phyloP scores from a whole-genome alignment of 345 rosid species.

The Linum lewisii region DNA sequence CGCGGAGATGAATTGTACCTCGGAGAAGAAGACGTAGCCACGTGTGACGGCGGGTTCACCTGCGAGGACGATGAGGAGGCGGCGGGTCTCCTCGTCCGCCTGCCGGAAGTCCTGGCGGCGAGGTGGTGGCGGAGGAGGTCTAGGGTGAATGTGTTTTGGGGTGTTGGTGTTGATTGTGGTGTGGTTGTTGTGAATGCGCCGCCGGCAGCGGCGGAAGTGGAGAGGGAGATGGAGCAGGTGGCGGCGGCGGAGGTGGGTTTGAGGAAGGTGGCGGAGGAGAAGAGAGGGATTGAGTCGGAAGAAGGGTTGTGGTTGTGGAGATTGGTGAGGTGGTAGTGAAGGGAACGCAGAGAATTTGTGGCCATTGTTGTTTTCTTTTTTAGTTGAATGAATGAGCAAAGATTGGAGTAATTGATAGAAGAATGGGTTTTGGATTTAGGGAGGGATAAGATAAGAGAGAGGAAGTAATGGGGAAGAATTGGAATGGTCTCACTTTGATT shows the following conservation, averaged over 20 bases:
- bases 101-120: slow-evolving; percentile 51
- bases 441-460: not conserved
- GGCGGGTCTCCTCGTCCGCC: slow-evolving; percentile 90
- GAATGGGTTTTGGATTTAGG: not conserved
- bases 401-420: not conserved
- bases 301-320: slow-evolving; percentile 13
- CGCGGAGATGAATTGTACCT: slow-evolving; percentile 57
- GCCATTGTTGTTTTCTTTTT: slow-evolving; percentile 24
- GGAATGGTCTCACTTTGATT: slow-evolving; percentile 34
- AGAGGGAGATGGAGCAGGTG: slow-evolving; percentile 22
- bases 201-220: slow-evolving; percentile 23
- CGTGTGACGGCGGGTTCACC: slow-evolving; percentile 73
- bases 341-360: slow-evolving; percentile 31
- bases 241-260: not conserved
- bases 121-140: slow-evolving; percentile 62
- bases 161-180: slow-evolving; percentile 26
- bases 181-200: slow-evolving; percentile 18
- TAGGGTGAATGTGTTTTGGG: slow-evolving; percentile 18
- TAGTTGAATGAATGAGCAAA: not conserved
- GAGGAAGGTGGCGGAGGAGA: slow-evolving; percentile 19
- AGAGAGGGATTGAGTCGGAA: slow-evolving; percentile 31
- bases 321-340: slow-evolving; percentile 30
- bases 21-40: slow-evolving; percentile 95
- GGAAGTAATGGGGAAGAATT: not conserved
- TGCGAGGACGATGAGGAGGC: slow-evolving; percentile 62